Base-by-base conservation (phyloP, 805 yeast species). In the Lipomyces oligophaga region DNA sequence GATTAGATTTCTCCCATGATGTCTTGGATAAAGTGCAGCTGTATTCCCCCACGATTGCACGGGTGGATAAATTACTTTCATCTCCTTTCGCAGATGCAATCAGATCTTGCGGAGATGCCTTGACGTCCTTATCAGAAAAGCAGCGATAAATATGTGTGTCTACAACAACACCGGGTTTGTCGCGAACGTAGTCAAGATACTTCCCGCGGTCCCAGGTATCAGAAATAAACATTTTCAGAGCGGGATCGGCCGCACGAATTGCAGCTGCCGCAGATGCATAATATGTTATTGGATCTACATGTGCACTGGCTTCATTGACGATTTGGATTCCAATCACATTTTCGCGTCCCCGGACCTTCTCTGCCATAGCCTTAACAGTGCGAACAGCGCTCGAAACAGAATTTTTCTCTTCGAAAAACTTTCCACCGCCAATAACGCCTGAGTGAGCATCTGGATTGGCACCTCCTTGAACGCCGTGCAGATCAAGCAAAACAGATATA, bases 151-250 rank as follows among this genome's bases (percentile, higher is more conserved):
- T 75, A 61, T 93, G 98, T 11, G 82, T 72, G 65, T 93, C 98
- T 33, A 90, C 71, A 0, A 89, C 77, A 6, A 87, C 75, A 1
- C 89, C 90, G 4, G 78, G 73, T 27, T 67, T 61, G 40, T 73
- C 74, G 34, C 59, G 52, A 6, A 86, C 64, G 81, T 83, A 85
- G 50, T 79, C 69, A 20, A 74, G 80, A 85, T 88, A 85, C 61
- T 78, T 85, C 54, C 76, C 76, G 4, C 93, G 76, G 81, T 87
- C 82, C 97, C 97, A 93, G 2, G 95, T 95, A 63, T 90, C 97
- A 1, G 96, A 85, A 28, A 90, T 83, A 15, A 84, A 68, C 4
- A 90, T 70, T 0, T 96, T 96, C 27, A 87, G 65, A 1, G 65
- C 65, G 1, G 63, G 38, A 60, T 85, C 83, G 13, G 71, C 68